phyloP scores from a whole-genome alignment of 768 basidiomycete species.

The Kwoniella pini region DNA sequence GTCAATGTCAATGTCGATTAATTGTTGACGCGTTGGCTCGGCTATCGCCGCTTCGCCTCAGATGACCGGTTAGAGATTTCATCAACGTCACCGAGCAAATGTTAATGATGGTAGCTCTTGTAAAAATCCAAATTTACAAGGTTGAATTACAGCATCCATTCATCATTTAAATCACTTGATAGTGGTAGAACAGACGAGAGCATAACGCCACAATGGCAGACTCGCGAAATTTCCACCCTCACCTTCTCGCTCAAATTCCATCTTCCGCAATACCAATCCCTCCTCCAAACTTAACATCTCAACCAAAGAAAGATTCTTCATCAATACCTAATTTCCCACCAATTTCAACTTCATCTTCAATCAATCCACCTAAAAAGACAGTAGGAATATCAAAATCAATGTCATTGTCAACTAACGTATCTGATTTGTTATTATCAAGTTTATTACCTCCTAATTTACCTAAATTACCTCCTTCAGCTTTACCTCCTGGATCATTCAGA shows the following conservation, averaged over 20 bases:
- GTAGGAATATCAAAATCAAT: constrained; percentile 12
- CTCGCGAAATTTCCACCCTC: constrained; percentile 21
- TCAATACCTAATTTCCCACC: constrained; percentile 54
- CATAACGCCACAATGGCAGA: no score
- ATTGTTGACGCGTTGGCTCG: no score
- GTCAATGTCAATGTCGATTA: no score
- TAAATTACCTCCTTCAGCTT: constrained; percentile 26
- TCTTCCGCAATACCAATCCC: constrained; percentile 51
- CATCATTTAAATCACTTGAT: no score
- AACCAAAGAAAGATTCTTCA: constrained; percentile 1
- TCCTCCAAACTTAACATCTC: constrained; percentile 18
- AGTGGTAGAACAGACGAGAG: no score
- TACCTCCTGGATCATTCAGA: background rate
- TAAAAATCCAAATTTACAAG: no score
- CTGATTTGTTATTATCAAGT: constrained; percentile 51
- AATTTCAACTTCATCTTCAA: constrained; percentile 38
- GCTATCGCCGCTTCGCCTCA: no score
- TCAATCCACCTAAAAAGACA: background rate
- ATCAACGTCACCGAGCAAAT: no score
- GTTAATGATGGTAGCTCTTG: no score
- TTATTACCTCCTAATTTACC: constrained; percentile 46
- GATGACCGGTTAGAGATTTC: no score
- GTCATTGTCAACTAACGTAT: constrained; percentile 37
- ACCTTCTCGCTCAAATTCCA: constrained; percentile 56
- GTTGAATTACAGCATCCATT: no score